Evolutionary conservation across 164 flowering plant genomes (phyloP), one percentile per base, ranked within the genome.

Genomic region (Houttuynia cordata): DNA sequence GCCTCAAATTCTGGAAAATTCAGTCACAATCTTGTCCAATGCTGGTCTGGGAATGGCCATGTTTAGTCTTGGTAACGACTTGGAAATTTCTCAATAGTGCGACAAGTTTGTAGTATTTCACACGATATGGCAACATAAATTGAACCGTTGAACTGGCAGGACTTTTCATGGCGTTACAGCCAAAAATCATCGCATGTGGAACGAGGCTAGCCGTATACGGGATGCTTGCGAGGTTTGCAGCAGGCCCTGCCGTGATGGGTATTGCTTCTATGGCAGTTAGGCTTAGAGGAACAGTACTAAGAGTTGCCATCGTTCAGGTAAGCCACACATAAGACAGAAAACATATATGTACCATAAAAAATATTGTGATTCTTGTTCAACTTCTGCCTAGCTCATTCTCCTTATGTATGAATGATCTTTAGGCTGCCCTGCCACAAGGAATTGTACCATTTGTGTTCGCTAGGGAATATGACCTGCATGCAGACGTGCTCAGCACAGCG

Each of bases 21-120:
- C 78, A 8, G 67, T 77, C 51, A 61, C 75, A 23, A 72, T 74
- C 24, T 47, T 77, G 62, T 77, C 81, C 17, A 62, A 73, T 58
- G 77, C 76, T 14, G 81, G 76, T 19, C 75, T 77, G 24, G 81
- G 81, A 50, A 74, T 74, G 81, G 75, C 81, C 21, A 77, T 77
- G 81, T 77, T 77, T 58, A 74, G 78, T 60, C 69, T 30, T 30
- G 37, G 53, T 18, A 51, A 0, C 19, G 19, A 51, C 19, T 51
- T 15, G 21, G n/a, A n/a, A n/a, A n/a, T n/a, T n/a, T n/a, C n/a
- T n/a, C n/a, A n/a, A n/a, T n/a, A n/a, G n/a, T n/a, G n/a, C n/a
- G n/a, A n/a, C n/a, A n/a, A n/a, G n/a, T n/a, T n/a, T n/a, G n/a
- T n/a, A n/a, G n/a, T n/a, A n/a, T n/a, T n/a, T n/a, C n/a, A n/a